Base-by-base conservation (phyloP, 495 filamentous ascomycete species). In the Aspergillus bridgeri region DNA sequence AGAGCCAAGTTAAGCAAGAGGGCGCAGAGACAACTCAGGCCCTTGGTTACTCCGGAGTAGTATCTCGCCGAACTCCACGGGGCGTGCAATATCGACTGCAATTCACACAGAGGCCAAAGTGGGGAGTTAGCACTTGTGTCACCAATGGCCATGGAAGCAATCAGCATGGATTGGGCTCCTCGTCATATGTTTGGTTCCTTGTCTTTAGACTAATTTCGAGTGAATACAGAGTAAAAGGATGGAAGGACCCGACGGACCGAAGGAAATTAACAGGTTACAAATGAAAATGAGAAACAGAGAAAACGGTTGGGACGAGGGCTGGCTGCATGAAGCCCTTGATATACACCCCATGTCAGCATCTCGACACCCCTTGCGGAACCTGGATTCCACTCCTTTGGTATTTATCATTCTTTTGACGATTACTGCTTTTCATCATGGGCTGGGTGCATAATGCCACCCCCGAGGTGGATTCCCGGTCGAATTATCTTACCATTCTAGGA, bases 361-460 rank as follows among this genome's bases (percentile, higher is more conserved):
- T 38, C 9, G 11, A 38, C 17, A 38, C 17, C 33, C 8, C 11
- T 38, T 38, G 33, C 33, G 11, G 33, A 38, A 15, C 9, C 17
- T 13, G 3, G 33, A 15, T 38, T 13, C 13, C 11, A 13, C 9
- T 38, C 1, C 33, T 38, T 15, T 15, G 3, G 33, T 3, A 13
- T 38, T 13, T 38, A 38, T 38, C 7, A 9, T n/a, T n/a, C n/a
- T n/a, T 1, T 15, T 11, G 27, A 29, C 5, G 6, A 1, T 38
- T 15, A 8, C 17, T 38, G 33, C 33, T 5, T 1, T 57, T 42
- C 47, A 69, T 57, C 22, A 78, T 72, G 73, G 69, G 62, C 44
- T 80, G 77, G 77, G 73, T 80, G 19, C 63, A 77, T 54, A 73
- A 76, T 67, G 71, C 73, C 53, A 57, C 64, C 23, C 70, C 75